Evolutionary conservation across 768 basidiomycete genomes (phyloP), one percentile per base, ranked within the genome.

Genomic region (Mrakia gelida): DNA sequence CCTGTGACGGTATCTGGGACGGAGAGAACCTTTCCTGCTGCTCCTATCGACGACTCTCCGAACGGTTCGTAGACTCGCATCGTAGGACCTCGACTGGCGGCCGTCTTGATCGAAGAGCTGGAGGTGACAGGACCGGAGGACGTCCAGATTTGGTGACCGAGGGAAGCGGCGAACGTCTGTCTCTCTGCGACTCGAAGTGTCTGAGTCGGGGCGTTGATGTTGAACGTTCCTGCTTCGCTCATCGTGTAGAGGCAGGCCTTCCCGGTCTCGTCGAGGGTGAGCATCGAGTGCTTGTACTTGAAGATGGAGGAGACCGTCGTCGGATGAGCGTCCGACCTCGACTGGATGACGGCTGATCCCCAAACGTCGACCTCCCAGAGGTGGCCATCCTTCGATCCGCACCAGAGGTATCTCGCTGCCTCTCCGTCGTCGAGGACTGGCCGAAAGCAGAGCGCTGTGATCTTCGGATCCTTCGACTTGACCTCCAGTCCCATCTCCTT

Each of bases 381-480:
- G 83, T 92, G 90, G 0, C 96, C 96, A 34, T 96, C 94, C 85
- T 92, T 94, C 41, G 93, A 93, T 6, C 95, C 96, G 16, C 91
- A 85, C 95, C 95, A 98, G 2, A 94, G 81, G 75, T 89, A 87
- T 43, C 86, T 86, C 3, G 92, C 92, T 26, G 88, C 86, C 73
- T 84, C 84, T 0, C 80, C 84, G n/a, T 84, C 81, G 15, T 83
- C 81, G 2, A 80, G 81, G 2, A 87, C 87, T 0, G 91, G 88
- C 23, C 91, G 87, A 83, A 95, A 93, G 83, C 91, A 93, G 84
- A 96, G 87, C 30, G 90, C 89, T 1, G 91, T 90, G 54, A 95
- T 87, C 81, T 89, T 90, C 5, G 88, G 84, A 63, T 93, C 91
- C 82, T 91, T 93, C 71, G 88, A 81, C 62, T 85, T 84, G 79